A percentile compares a stretch with the other conserved stretches of the same genome.
Evolutionary conservation across 768 basidiomycete genomes (phyloP).

Genomic region (Boletus sp.): DNA sequence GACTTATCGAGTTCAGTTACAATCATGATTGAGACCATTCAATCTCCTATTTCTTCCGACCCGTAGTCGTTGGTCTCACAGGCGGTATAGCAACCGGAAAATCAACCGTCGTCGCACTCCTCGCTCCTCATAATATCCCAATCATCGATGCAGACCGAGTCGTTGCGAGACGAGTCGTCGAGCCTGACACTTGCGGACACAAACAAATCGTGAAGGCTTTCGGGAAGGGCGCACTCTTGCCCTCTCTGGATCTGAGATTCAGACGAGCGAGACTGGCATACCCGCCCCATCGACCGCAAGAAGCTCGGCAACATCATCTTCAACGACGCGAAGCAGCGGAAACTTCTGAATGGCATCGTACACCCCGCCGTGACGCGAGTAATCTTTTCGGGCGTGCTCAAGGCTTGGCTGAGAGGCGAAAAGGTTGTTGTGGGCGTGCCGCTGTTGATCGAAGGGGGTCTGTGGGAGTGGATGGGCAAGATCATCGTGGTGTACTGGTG

Average conservation of each 20-base stretch:
- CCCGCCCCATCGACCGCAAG: constrained; percentile 78
- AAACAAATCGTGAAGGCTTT: constrained; percentile 66
- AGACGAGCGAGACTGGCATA: constrained; percentile 21
- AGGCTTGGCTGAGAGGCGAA: constrained; percentile 74
- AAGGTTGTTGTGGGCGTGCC: constrained; percentile 87
- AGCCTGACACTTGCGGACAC: constrained; percentile 77
- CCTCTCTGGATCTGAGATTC: constrained; percentile 9
- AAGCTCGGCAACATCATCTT: constrained; percentile 86
- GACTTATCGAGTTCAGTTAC: too few species aligned
- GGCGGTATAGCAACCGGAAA: constrained; percentile 97
- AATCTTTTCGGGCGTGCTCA: constrained; percentile 69
- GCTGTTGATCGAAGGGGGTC: constrained; percentile 81
- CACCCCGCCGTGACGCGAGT: constrained; percentile 86
- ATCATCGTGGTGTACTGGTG: constrained; percentile 94
- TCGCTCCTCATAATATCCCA: constrained; percentile 67
- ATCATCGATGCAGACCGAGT: constrained; percentile 93
- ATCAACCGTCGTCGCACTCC: constrained; percentile 81
- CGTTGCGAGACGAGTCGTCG: constrained; percentile 81
- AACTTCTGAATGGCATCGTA: constrained; percentile 76
- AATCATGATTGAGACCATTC: not conserved
- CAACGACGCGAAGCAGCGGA: constrained; percentile 67
- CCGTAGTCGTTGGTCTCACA: constrained; percentile 85
- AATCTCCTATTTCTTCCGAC: not conserved
- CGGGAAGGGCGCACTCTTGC: constrained; percentile 62
- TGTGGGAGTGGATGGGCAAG: constrained; percentile 81